These are phyloP conservation scores for Durotheca rogersii DNA, from an alignment of 495 filamentous ascomycete species.

Conservation along the genomic window DNA sequence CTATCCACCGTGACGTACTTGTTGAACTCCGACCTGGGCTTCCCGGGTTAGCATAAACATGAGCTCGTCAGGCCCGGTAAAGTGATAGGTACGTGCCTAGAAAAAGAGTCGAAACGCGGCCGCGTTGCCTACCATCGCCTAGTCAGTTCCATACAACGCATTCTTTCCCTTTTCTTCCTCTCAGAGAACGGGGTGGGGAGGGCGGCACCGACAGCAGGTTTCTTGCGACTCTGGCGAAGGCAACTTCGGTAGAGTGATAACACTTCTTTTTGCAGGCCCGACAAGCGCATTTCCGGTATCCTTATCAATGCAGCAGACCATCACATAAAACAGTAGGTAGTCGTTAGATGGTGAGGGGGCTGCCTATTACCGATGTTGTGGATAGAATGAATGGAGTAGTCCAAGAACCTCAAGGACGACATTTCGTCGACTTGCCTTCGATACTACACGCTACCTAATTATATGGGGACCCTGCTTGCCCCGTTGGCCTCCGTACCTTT, in stretches of 20 bases:
- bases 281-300: slow-evolving; percentile 56
- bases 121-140: slow-evolving; percentile 38
- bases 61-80: slow-evolving; percentile 11
- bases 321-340: neutral
- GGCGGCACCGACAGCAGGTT: slow-evolving; percentile 64
- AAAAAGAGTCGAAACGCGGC: slow-evolving; percentile 44
- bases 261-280: slow-evolving; percentile 90
- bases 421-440: too few relatives aligned
- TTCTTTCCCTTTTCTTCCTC: neutral
- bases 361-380: too few relatives aligned
- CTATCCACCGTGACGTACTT: slow-evolving; percentile 70
- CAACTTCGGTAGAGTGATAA: slow-evolving; percentile 83
- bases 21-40: slow-evolving; percentile 69
- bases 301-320: neutral
- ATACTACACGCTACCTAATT: too few relatives aligned
- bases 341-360: too few relatives aligned
- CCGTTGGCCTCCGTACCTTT: too few relatives aligned
- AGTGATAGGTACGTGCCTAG: slow-evolving; percentile 31
- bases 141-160: slow-evolving; percentile 4
- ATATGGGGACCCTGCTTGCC: too few relatives aligned
- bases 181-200: neutral
- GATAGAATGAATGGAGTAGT: too few relatives aligned
- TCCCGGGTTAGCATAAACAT: slow-evolving; percentile 1
- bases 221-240: slow-evolving; percentile 74
- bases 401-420: too few relatives aligned